Base-by-base conservation (phyloP, 208 protist species). In the Borovskyia barvae region DNA sequence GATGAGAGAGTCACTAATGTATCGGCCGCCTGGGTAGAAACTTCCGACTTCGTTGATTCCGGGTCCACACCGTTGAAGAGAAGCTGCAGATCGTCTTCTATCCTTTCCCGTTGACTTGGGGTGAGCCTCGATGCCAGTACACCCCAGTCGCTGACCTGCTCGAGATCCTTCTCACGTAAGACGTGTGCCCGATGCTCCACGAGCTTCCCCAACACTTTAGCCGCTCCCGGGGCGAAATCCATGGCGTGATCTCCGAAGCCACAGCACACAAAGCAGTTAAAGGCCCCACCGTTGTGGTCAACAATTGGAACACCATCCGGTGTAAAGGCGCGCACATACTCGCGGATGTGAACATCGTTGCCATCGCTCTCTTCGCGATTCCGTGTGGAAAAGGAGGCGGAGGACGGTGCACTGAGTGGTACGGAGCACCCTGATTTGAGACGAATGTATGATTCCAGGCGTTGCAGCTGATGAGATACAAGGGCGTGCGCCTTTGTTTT, bases 201-300 rank as follows among this genome's bases (percentile, higher is more conserved):
- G 11, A 95, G 66, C 66, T 88, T 82, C n/a, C 72, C 66, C 2
- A 95, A 52, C 32, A 93, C 76, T 35, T 81, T 80, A 3, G 85
- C 84, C 11, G 89, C 71, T 22, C 81, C 89, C 0, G 85, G 85
- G 0, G 83, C 89, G 30, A 92, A 84, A 60, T 93, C 85, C 36
- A 76, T 51, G 7, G 75, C 81, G 58, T 92, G 83, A 66, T 95
- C 85, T 22, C 89, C 89, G 59, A 95, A 93, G 25, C 83, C 89
- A 47, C 77, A 58, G 66, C 89, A 95, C 11, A 93, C 83, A 59
- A 92, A 95, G 24, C 66, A 78, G 66, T 95, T 95, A 70, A 87
- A 90, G 30, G 80, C 45, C 3, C 75, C 77, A 5, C 89, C 89
- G 45, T 71, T 80, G 64, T 83, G 72, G 36, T 86, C 62, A 22